phyloP scores from a whole-genome alignment of 192 early-diverging fungal species.

The Gryganskiella cystojenkinii region DNA sequence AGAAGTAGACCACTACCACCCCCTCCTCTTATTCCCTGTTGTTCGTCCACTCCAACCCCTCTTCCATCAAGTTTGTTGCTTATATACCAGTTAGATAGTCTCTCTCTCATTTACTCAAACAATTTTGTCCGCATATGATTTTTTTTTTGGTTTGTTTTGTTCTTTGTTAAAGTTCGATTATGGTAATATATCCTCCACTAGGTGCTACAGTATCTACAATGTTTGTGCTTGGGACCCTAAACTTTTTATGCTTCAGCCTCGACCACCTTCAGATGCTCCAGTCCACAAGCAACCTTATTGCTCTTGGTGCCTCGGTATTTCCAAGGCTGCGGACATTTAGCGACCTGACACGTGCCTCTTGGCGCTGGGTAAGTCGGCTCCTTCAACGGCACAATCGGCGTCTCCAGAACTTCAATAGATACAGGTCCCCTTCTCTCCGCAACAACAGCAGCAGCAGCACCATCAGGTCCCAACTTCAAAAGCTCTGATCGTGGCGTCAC shows the following conservation, averaged over 20 bases:
- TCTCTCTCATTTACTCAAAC: no score
- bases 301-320: slow-evolving; percentile 64
- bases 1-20: background rate
- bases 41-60: no score
- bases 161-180: no score
- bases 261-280: slow-evolving; percentile 61
- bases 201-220: no score
- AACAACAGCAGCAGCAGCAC: no score
- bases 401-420: slow-evolving; percentile 19
- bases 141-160: no score
- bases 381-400: slow-evolving; percentile 34
- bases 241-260: slow-evolving; percentile 24
- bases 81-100: no score
- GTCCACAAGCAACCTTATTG: slow-evolving; percentile 66
- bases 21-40: background rate
- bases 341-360: slow-evolving; percentile 55
- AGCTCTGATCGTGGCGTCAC: background rate
- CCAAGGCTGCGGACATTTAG: slow-evolving; percentile 60
- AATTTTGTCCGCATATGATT: no score
- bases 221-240: no score
- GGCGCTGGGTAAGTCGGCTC: slow-evolving; percentile 61
- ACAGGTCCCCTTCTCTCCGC: slow-evolving; percentile 18
- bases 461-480: background rate
- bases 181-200: no score
- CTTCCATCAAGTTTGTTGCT: no score